Evolutionary conservation across 2,329 filamentous ascomycete genomes (phyloP), one percentile per base, ranked within the genome.

Genomic region (Calonectria hongkongensis): DNA sequence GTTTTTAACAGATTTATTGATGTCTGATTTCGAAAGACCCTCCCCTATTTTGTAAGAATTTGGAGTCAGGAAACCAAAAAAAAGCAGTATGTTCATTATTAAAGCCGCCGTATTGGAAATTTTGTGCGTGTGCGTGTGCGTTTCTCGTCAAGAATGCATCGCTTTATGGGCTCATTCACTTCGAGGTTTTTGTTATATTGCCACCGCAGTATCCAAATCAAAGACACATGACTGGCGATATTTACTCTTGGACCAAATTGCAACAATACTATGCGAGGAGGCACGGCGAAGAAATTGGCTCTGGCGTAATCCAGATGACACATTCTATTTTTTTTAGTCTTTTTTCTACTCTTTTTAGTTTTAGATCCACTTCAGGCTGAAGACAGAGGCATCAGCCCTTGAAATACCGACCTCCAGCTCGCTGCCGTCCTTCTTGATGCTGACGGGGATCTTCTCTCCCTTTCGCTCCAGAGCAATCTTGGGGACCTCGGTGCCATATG

Each of bases 11-110:
- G 9, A 62, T 72, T 48, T 60, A 62, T 62, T 45, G 60, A 66
- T 69, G 33, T 36, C 33, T 36, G 48, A 43, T 66, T 79, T 73
- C 73, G 65, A 72, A 51, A 62, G 43, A 39, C 33, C 33, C 43
- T 58, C 48, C 51, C 66, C 60, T 66, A 51, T 67, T 67, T 64
- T 73, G 74, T 78, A 78, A 66, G 73, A 76, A 77, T 73, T 75
- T 54, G 78, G 76, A 79, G 75, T 77, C 73, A 51, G 75, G 74
- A 72, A 75, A 73, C 30, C 28, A 67, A 66, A 71, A 68, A 68
- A 75, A 69, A 70, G 41, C 54, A 48, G 41, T 66, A 73, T 18
- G 27, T 9, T 56, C 33, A 54, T 54, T 25, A 43, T 66, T 30
- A 21, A 21, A 18, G 36, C 30, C 4, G 28, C 28, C 27, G 12